Conservation (phyloP, 306 rosid genomes). For the Phaseolus lunatus region DNA sequence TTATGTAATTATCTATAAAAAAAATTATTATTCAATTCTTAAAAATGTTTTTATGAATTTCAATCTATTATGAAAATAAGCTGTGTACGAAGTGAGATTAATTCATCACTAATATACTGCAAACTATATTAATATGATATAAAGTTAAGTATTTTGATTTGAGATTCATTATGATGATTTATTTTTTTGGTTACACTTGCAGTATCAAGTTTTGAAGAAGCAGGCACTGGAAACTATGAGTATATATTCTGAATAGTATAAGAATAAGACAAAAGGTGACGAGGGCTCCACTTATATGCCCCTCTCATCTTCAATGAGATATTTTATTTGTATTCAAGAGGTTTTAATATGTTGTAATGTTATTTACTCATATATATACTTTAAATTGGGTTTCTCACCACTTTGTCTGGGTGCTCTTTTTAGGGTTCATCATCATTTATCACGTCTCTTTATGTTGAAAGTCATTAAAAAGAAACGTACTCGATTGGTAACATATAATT, state of each 20-base stretch:
- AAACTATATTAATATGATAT: not conserved
- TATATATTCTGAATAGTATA: not conserved
- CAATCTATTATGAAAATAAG: not conserved
- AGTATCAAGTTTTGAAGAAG: constrained; percentile 30
- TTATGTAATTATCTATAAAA: too few species aligned
- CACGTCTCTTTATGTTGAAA: not conserved
- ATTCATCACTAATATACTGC: not conserved
- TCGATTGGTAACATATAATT: not conserved
- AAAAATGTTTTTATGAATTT: not conserved
- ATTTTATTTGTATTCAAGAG: not conserved
- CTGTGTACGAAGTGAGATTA: not conserved
- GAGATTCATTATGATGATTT: not conserved
- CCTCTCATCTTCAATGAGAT: not conserved
- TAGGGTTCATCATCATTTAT: not conserved
- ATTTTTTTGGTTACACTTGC: constrained; percentile 3
- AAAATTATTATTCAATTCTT: too few species aligned
- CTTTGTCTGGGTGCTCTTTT: not conserved
- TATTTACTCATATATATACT: not conserved
- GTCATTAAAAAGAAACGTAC: not conserved
- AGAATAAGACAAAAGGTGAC: constrained; percentile 4
- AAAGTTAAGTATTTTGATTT: too few species aligned
- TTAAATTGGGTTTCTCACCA: not conserved
- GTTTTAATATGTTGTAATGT: not conserved
- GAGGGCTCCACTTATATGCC: constrained; percentile 2
- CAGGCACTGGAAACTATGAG: constrained; percentile 3